phyloP scores from a whole-genome alignment of 352 stramenopile species.

The Pythium dissotocum region DNA sequence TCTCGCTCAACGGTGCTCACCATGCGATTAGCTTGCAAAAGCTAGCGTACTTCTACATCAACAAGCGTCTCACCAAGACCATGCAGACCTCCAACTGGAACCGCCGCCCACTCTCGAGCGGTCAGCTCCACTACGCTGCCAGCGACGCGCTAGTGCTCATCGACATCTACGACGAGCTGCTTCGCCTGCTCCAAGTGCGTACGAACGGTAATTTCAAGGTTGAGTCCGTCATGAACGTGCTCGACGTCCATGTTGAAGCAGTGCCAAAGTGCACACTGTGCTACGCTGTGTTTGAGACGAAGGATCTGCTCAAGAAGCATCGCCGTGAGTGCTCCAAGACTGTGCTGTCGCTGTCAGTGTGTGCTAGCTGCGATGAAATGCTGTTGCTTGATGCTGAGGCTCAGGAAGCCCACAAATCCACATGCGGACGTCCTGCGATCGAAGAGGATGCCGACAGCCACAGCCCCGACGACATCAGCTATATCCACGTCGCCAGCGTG shows the following conservation, averaged over 20 bases:
- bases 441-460: slow-evolving; percentile 10
- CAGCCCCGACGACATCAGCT: slow-evolving; percentile 23
- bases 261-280: slow-evolving; percentile 57
- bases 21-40: slow-evolving; percentile 75
- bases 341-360: slow-evolving; percentile 45
- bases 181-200: slow-evolving; percentile 35
- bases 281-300: slow-evolving; percentile 42
- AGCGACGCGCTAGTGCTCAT: slow-evolving; percentile 73
- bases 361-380: slow-evolving; percentile 46
- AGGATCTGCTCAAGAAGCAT: slow-evolving; percentile 43
- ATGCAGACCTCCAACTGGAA: slow-evolving; percentile 85
- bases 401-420: slow-evolving; percentile 47
- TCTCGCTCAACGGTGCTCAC: slow-evolving; percentile 47
- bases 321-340: slow-evolving; percentile 42
- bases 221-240: slow-evolving; percentile 52
- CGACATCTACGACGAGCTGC: slow-evolving; percentile 64
- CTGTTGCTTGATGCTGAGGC: slow-evolving; percentile 39
- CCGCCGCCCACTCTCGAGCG: slow-evolving; percentile 48
- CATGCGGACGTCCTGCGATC: slow-evolving; percentile 33
- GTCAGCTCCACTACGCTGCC: slow-evolving; percentile 72
- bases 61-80: slow-evolving; percentile 68
- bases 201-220: slow-evolving; percentile 39
- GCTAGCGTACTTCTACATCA: slow-evolving; percentile 70
- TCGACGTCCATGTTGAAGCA: slow-evolving; percentile 53
- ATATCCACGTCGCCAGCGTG: slow-evolving; percentile 14